Conservation (phyloP, 129 eudicot genomes). For the Kitagawia praeruptora region DNA sequence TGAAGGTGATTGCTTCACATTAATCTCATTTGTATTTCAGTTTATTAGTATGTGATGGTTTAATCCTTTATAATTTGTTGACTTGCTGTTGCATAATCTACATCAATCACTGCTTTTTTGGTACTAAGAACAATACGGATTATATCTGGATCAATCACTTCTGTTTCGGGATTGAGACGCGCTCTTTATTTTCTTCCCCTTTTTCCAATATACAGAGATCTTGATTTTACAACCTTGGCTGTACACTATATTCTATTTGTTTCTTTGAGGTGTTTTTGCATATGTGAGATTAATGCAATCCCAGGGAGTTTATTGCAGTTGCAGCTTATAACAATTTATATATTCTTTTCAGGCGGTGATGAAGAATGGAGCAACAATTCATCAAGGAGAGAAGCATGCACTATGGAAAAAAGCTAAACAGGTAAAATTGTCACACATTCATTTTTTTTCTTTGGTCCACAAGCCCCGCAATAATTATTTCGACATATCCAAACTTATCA, state of each 20-base stretch:
- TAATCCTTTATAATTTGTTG: slow-evolving; percentile 12
- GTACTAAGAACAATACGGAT: slow-evolving; percentile 10
- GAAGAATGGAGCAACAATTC: slow-evolving; percentile 74
- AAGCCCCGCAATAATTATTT: slow-evolving; percentile 6
- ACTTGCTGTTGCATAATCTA: slow-evolving; percentile 22
- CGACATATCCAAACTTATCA: slow-evolving; percentile 11
- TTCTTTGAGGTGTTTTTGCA: slow-evolving; percentile 21
- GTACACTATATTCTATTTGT: slow-evolving; percentile 21
- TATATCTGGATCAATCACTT: background rate
- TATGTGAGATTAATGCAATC: slow-evolving; percentile 25
- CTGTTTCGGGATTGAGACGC: slow-evolving; percentile 26
- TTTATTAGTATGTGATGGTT: background rate
- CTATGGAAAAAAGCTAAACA: slow-evolving; percentile 67
- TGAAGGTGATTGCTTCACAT: slow-evolving; percentile 1
- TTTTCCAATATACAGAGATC: slow-evolving; percentile 1
- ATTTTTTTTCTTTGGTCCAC: slow-evolving; percentile 68
- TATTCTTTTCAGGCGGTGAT: slow-evolving; percentile 62
- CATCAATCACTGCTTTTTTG: slow-evolving; percentile 30
- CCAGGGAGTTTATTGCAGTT: slow-evolving; percentile 16
- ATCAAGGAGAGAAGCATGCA: slow-evolving; percentile 64
- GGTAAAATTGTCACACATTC: slow-evolving; percentile 53
- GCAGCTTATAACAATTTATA: slow-evolving; percentile 37
- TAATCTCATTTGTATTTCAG: background rate
- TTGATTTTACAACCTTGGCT: background rate
- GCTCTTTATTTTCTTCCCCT: slow-evolving; percentile 33